Percentiles rank a stretch among this genome's conserved stretches.
Evolutionary conservation across 805 yeast species (phyloP).

Genomic region (Starmerella riodocensis): DNA sequence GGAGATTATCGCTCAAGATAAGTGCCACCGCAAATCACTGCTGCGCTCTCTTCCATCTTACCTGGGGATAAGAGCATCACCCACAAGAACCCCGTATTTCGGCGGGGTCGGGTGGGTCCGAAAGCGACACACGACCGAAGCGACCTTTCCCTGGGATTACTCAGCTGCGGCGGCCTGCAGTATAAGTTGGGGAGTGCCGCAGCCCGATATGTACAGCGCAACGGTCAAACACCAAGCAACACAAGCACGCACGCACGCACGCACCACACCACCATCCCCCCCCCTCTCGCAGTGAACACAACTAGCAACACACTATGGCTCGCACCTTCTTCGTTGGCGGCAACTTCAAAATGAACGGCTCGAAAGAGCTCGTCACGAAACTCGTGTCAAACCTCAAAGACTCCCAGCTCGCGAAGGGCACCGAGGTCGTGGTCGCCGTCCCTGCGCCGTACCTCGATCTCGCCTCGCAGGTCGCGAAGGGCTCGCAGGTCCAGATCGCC

Average conservation of each 20-base stretch:
- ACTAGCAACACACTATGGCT: slow-evolving; percentile 36
- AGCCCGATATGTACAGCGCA: slow-evolving; percentile 1
- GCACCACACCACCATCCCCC: too few species aligned
- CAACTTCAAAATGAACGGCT: slow-evolving; percentile 97
- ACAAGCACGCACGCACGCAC: too few species aligned
- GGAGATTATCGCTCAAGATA: too few species aligned
- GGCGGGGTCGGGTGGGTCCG: slow-evolving; percentile 1
- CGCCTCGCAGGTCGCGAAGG: slow-evolving; percentile 57
- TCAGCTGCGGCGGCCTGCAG: neutral
- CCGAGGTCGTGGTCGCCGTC: slow-evolving; percentile 91
- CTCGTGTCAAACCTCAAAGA: slow-evolving; percentile 75
- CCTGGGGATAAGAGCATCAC: neutral
- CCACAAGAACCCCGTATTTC: neutral
- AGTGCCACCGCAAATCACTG: too few species aligned
- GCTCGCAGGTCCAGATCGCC: slow-evolving; percentile 58
- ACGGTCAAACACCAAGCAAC: neutral
- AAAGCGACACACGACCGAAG: slow-evolving; percentile 2
- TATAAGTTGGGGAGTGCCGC: neutral
- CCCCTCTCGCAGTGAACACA: too few species aligned
- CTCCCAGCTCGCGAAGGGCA: slow-evolving; percentile 60
- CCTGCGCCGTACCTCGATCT: slow-evolving; percentile 84
- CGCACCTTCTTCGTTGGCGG: slow-evolving; percentile 97
- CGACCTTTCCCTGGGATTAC: neutral
- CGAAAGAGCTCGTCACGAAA: slow-evolving; percentile 67
- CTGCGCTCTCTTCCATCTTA: neutral